Evolutionary conservation across 2,329 filamentous ascomycete species (phyloP).

Genomic region (Talaromyces pinophilus): DNA sequence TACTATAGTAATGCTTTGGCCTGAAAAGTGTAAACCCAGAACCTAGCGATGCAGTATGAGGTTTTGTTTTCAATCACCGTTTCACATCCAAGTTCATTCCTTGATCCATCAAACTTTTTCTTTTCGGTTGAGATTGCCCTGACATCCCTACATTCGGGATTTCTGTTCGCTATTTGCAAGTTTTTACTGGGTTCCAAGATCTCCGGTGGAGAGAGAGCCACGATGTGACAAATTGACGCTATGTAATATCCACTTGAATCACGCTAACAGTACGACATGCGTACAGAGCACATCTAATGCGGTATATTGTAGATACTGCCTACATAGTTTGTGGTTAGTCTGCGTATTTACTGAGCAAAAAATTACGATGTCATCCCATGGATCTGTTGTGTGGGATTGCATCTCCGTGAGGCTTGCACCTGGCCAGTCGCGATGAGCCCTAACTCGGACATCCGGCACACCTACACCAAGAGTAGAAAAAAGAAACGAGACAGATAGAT

Average conservation of each 20-base stretch:
- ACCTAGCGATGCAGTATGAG: background rate
- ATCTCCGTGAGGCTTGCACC: background rate
- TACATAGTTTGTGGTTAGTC: background rate
- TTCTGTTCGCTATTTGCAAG: background rate
- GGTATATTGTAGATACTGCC: background rate
- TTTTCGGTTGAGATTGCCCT: background rate
- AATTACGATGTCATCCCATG: background rate
- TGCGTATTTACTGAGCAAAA: background rate
- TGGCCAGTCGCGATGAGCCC: background rate
- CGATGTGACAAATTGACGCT: background rate
- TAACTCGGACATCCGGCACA: background rate
- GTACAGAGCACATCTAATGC: background rate
- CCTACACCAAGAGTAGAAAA: background rate
- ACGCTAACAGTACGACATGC: background rate
- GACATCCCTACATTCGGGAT: background rate
- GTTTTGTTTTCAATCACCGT: background rate
- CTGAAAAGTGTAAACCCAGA: background rate
- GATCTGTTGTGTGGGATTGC: background rate
- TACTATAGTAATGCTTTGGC: background rate
- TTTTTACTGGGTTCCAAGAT: slow-evolving; percentile 12
- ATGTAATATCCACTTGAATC: background rate
- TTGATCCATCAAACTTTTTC: background rate
- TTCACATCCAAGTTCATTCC: background rate
- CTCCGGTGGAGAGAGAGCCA: background rate
- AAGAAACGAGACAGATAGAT: background rate